Evolutionary conservation across 1,139 yeast genomes (phyloP).

Genomic region (Protomyces pachydermus): DNA sequence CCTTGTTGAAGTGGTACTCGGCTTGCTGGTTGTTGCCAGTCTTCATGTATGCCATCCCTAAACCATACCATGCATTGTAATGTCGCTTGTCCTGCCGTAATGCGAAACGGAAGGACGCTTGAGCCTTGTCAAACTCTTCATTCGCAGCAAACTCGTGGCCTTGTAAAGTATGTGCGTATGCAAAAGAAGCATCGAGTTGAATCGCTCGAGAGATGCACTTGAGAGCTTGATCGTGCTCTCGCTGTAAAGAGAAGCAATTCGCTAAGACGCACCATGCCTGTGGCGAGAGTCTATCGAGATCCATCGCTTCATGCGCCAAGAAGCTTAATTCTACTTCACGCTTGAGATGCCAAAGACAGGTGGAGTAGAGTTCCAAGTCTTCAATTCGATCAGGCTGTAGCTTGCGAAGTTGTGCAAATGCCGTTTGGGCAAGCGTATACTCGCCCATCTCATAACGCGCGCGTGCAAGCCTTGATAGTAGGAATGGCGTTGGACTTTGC

Average conservation of each 20-base stretch:
- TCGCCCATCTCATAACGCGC: constrained; percentile 83
- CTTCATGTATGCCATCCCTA: constrained; percentile 90
- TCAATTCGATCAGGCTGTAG: constrained; percentile 74
- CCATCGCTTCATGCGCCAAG: constrained; percentile 75
- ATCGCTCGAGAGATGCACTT: constrained; percentile 80
- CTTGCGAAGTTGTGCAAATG: constrained; percentile 58
- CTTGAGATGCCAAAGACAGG: constrained; percentile 87
- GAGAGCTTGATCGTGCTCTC: constrained; percentile 88
- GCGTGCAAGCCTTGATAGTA: constrained; percentile 70
- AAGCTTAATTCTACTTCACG: constrained; percentile 74
- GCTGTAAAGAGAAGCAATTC: constrained; percentile 72
- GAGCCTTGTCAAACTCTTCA: constrained; percentile 87
- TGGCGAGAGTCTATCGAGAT: constrained; percentile 59
- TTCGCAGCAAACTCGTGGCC: constrained; percentile 89
- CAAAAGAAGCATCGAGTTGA: constrained; percentile 62
- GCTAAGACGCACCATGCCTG: constrained; percentile 93
- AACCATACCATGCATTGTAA: constrained; percentile 91
- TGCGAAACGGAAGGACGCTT: constrained; percentile 75
- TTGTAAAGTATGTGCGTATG: constrained; percentile 86
- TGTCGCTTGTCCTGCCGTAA: constrained; percentile 73
- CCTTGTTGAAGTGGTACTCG: constrained; percentile 79
- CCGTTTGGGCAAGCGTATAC: constrained; percentile 67
- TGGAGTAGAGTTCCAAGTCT: constrained; percentile 89
- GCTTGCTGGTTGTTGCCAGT: constrained; percentile 81
- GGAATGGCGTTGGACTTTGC: constrained; percentile 80